Evolutionary conservation across 352 stramenopile species (phyloP).

Genomic region (Globisporangium nodosum): DNA sequence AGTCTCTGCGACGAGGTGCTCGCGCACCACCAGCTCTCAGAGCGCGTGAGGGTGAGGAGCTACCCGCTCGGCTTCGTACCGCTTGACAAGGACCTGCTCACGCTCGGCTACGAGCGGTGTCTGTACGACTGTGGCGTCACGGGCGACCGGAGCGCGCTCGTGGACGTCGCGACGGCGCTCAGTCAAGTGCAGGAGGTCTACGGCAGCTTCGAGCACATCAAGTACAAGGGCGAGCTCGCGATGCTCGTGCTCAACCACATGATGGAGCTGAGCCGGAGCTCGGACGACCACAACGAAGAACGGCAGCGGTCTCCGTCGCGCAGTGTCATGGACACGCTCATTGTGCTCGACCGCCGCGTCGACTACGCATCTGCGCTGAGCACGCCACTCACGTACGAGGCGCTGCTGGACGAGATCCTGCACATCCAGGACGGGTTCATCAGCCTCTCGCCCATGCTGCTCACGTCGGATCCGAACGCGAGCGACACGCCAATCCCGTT

Average conservation of each 20-base stretch:
- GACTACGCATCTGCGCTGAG: constrained; percentile 67
- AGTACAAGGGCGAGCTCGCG: constrained; percentile 73
- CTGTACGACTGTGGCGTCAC: constrained; percentile 48
- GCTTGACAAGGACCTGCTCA: constrained; percentile 53
- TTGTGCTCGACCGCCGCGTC: constrained; percentile 65
- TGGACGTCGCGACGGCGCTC: constrained; percentile 44
- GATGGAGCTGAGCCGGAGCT: constrained; percentile 40
- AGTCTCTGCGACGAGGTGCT: constrained; percentile 43
- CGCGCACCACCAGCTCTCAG: constrained; percentile 22
- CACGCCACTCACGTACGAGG: constrained; percentile 68
- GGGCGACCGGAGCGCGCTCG: constrained; percentile 39
- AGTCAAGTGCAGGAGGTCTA: constrained; percentile 51
- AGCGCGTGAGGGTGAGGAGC: constrained; percentile 33
- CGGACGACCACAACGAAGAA: constrained; percentile 1
- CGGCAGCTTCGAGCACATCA: constrained; percentile 55
- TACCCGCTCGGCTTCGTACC: constrained; percentile 52
- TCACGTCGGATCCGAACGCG: constrained; percentile 30
- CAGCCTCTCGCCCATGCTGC: constrained; percentile 26
- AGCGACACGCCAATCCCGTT: constrained; percentile 19
- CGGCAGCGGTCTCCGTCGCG: not conserved
- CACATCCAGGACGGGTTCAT: constrained; percentile 58
- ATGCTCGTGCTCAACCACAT: constrained; percentile 65
- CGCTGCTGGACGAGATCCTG: constrained; percentile 59
- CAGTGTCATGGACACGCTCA: constrained; percentile 44
- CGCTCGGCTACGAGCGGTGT: constrained; percentile 43